Base-by-base conservation (phyloP, 176 grass and related monocot species). In the Metroxylon sagu region DNA sequence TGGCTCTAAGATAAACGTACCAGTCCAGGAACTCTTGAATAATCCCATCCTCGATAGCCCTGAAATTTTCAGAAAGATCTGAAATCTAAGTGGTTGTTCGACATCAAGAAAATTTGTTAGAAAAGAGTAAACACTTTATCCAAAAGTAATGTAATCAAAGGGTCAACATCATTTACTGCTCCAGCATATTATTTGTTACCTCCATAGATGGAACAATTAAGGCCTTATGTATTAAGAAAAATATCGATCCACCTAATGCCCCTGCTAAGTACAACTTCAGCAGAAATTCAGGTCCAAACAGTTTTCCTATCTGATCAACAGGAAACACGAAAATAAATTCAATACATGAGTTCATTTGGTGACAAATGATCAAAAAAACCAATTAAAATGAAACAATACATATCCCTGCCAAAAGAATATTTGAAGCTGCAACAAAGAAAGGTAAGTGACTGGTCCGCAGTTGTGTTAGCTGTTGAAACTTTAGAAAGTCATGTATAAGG, bases 281-380 rank as follows among this genome's bases (percentile, higher is more conserved):
- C 59, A 96, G 70, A 65, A 90, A 96, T 49, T 82, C 57, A 62
- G 92, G 80, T 54, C 92, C 87, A 68, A 96, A 85, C 31, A 66
- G 23, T 14, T 29, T 79, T 28, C 74, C 64, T 66, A 96, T 88
- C 92, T 96, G 83, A 60, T 69, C 14, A 16, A 19, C 14, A 50
- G 69, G 2, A 68, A 71, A 71, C 0, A 60, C 39, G 19, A 58
- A 43, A 69, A 62, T 18, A 3, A 76, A 49, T 72, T 55, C 19
- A 64, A 29, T 30, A 68, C 8, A 68, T 61, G 35, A 43, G 35
- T 43, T 14, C 12, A 43, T 43, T 43, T 2, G 35, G 35, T 43
- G 48, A 50, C 15, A 68, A 8, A 71, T 75, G 21, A 19, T 28
- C 53, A 62, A 6, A 59, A 3, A 18, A 43, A 43, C 0, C 21